A percentile compares a stretch with the other conserved stretches of the same genome.
Conservation (phyloP, 345 rosid species). For the Populus pruinosa region DNA sequence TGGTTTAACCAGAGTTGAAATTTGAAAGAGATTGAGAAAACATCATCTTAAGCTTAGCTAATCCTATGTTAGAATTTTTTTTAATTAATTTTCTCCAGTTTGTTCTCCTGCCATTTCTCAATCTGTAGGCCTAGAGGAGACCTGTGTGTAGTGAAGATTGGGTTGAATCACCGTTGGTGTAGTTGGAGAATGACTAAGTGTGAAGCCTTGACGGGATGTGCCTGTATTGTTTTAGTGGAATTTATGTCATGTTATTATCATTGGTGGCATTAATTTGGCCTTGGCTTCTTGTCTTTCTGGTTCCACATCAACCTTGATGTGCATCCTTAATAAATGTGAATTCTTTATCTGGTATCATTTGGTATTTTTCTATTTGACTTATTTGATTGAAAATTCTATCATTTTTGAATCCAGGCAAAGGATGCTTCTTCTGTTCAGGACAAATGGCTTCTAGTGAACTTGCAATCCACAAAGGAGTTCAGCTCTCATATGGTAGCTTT, state of each 20-base stretch:
- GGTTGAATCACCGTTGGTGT: not conserved
- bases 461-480: constrained; percentile 88
- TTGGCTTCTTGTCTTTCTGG: not conserved
- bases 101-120: not conserved
- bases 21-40: not conserved
- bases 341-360: not conserved
- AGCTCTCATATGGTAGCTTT: constrained; percentile 83
- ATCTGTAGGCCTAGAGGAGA: not conserved
- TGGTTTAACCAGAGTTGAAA: not conserved
- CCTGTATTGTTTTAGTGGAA: not conserved
- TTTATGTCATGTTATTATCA: not conserved
- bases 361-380: constrained; percentile 5
- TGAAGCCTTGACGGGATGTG: not conserved
- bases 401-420: constrained; percentile 59
- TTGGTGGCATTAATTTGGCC: not conserved
- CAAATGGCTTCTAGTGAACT: constrained; percentile 94
- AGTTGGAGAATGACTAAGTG: not conserved
- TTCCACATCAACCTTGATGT: not conserved
- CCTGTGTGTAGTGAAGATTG: not conserved
- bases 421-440: constrained; percentile 64
- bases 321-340: not conserved
- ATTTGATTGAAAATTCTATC: constrained; percentile 4
- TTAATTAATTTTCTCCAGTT: not conserved
- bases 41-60: not conserved
- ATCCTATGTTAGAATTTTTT: not conserved